These are phyloP conservation scores for Apiospora malaysiana DNA, from an alignment of 2,329 filamentous ascomycete species.

Conservation along the genomic window DNA sequence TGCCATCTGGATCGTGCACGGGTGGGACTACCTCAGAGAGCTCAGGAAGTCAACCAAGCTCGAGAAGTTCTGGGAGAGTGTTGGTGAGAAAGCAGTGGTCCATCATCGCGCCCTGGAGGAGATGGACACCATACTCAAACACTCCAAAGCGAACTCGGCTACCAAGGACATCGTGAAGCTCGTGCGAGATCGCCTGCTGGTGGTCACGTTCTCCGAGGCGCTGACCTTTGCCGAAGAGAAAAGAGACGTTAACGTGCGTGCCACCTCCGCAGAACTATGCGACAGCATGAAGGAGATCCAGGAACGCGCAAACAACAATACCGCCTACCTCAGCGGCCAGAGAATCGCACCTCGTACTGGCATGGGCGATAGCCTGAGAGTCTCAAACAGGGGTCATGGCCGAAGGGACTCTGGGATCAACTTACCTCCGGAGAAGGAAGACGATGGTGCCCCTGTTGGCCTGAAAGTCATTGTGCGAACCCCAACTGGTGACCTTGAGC, in stretches of 20 bases:
- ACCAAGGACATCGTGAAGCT: background rate
- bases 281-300: background rate
- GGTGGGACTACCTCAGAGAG: background rate
- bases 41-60: rapidly evolving
- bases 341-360: background rate
- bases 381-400: background rate
- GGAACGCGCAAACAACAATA: background rate
- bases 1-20: slow-evolving; percentile 24
- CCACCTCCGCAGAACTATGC: background rate
- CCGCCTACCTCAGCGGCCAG: background rate
- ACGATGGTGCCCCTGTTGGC: background rate
- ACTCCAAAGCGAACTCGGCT: background rate
- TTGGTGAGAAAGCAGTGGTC: background rate
- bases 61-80: background rate
- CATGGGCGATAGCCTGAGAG: background rate
- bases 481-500: background rate
- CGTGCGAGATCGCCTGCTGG: background rate
- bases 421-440: background rate
- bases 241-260: background rate
- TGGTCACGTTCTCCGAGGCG: background rate
- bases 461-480: background rate
- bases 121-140: background rate
- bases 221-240: background rate
- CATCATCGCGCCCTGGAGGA: background rate
- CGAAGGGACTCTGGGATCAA: background rate